These are phyloP conservation scores for Massariosphaeria phaeospora DNA, from an alignment of 495 filamentous ascomycete species.

Conservation along the genomic window DNA sequence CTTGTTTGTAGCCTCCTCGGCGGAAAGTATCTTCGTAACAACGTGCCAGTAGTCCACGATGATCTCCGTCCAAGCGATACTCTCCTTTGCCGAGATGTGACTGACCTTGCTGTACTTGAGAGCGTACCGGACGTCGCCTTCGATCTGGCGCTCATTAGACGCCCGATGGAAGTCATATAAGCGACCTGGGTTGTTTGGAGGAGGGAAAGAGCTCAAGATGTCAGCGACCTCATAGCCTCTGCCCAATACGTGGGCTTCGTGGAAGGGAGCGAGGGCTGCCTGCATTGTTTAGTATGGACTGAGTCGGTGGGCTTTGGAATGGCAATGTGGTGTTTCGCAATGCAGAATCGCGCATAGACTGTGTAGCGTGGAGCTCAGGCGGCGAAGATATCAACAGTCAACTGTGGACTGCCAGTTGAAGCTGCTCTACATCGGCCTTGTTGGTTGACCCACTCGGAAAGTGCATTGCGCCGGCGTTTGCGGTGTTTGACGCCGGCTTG, in stretches of 20 bases:
- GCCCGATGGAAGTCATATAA: conserved; percentile 58
- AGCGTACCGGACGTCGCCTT: conserved; percentile 54
- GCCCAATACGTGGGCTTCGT: conserved; percentile 48
- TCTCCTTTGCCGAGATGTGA: conserved; percentile 58
- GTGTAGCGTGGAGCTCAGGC: too few species aligned
- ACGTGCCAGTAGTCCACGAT: conserved; percentile 81
- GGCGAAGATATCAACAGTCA: too few species aligned
- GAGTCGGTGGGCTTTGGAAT: neutral
- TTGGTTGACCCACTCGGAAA: too few species aligned
- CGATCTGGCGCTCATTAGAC: conserved; percentile 52
- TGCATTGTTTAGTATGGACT: conserved; percentile 52
- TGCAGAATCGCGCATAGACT: too few species aligned
- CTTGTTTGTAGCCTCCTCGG: conserved; percentile 39
- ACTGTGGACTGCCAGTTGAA: too few species aligned
- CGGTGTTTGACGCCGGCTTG: conserved; percentile 6
- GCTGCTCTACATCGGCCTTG: too few species aligned
- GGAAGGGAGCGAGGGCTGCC: conserved; percentile 57
- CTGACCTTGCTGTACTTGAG: conserved; percentile 54
- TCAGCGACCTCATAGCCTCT: conserved; percentile 64
- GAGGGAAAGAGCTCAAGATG: conserved; percentile 62
- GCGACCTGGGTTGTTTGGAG: conserved; percentile 52
- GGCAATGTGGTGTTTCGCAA: neutral
- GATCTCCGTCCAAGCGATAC: conserved; percentile 73
- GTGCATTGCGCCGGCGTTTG: conserved; percentile 6
- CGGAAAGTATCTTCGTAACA: conserved; percentile 49